These are phyloP conservation scores for Williopsis jadinii DNA, from an alignment of 1,139 yeast genomes.

Conservation along the genomic window DNA sequence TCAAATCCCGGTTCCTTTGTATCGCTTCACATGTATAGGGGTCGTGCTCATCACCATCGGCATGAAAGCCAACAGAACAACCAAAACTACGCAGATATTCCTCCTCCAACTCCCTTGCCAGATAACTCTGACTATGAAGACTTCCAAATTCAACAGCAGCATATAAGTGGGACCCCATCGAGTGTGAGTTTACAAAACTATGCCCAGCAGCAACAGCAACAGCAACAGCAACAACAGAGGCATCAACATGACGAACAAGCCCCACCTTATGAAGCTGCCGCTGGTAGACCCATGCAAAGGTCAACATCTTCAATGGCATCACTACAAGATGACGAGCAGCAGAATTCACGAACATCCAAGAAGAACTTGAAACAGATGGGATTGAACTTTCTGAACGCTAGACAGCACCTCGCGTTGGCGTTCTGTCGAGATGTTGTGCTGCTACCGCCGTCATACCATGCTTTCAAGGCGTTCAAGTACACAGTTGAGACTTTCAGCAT, in stretches of 20 bases:
- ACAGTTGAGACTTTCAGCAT: conserved; percentile 4
- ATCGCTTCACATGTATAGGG: too few relatives aligned
- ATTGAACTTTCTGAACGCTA: conserved; percentile 59
- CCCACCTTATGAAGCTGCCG: neutral
- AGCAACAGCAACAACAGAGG: neutral
- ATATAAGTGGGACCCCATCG: neutral
- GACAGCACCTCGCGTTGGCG: conserved; percentile 71
- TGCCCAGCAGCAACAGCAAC: neutral
- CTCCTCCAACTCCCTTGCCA: conserved; percentile 24
- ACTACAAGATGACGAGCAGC: neutral
- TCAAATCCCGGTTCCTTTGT: too few relatives aligned
- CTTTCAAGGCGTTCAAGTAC: conserved; percentile 47
- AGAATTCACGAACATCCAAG: conserved; percentile 1
- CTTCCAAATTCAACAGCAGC: conserved; percentile 6
- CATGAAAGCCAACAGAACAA: neutral
- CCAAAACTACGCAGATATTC: conserved; percentile 21
- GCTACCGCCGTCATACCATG: conserved; percentile 54
- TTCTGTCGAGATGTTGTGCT: conserved; percentile 67
- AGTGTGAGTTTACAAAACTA: neutral
- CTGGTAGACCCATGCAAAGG: neutral
- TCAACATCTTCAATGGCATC: neutral
- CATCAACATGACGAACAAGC: neutral
- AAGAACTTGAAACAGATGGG: conserved; percentile 47
- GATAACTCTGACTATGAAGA: conserved; percentile 19
- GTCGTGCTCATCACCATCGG: too few relatives aligned